phyloP scores from a whole-genome alignment of 2,329 filamentous ascomycete genomes.

The Xylariales sp. region DNA sequence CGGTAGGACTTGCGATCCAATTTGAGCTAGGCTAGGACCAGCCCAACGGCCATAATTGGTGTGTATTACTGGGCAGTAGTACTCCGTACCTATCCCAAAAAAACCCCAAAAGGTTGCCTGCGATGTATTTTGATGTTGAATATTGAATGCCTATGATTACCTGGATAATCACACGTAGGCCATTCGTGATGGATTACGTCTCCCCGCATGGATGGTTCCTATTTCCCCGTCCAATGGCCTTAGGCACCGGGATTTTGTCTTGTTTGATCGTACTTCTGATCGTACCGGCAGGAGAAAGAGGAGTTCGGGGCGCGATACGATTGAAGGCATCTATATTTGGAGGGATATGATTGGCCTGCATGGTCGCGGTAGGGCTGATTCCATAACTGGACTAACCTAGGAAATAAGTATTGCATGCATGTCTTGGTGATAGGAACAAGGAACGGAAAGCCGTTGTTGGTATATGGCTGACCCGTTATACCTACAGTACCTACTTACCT shows the following conservation, averaged over 20 bases:
- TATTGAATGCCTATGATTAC: slow-evolving; percentile 1
- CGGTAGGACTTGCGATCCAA: neutral
- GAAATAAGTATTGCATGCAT: slow-evolving; percentile 19
- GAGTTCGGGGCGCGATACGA: slow-evolving; percentile 15
- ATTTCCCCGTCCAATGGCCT: slow-evolving; percentile 20
- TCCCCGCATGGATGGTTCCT: slow-evolving; percentile 10
- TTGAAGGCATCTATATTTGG: slow-evolving; percentile 33
- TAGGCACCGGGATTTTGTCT: slow-evolving; percentile 45
- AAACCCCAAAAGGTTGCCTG: slow-evolving; percentile 15
- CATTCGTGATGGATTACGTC: slow-evolving; percentile 36
- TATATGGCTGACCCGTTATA: no score
- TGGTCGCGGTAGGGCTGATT: slow-evolving; percentile 32
- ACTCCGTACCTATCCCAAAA: no score
- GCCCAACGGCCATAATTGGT: neutral
- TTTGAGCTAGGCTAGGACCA: neutral
- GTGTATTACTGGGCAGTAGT: no score
- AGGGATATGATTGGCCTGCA: slow-evolving; percentile 15
- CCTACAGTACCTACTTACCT: no score
- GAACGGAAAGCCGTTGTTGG: slow-evolving; percentile 3
- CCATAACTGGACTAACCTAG: neutral
- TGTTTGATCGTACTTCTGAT: slow-evolving; percentile 14
- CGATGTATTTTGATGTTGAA: neutral
- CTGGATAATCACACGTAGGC: slow-evolving; percentile 15
- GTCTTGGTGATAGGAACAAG: slow-evolving; percentile 16
- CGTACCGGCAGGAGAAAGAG: slow-evolving; percentile 26